Percentiles rank a stretch among this genome's conserved stretches.
Conservation (phyloP, 768 basidiomycete genomes). For the Tephrocybe sp. region DNA sequence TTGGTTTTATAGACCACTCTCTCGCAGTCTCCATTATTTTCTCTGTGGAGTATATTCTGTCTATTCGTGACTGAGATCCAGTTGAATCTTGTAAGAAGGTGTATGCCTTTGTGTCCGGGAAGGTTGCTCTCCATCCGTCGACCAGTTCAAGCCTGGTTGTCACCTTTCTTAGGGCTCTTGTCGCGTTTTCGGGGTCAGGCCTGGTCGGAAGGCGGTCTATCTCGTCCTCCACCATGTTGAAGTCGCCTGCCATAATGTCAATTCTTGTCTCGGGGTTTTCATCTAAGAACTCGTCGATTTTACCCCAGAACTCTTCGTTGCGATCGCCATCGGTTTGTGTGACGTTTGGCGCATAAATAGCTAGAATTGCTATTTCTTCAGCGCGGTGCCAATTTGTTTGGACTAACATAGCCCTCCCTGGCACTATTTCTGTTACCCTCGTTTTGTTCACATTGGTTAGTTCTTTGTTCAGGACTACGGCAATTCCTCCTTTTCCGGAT, state of each 20-base stretch:
- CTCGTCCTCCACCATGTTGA: slow-evolving; percentile 38
- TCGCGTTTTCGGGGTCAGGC: slow-evolving; percentile 13
- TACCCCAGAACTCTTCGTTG: background rate
- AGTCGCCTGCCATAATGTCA: slow-evolving; percentile 38
- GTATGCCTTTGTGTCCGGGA: slow-evolving; percentile 20
- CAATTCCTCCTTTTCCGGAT: background rate
- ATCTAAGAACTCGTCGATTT: background rate
- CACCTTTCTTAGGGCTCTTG: slow-evolving; percentile 17
- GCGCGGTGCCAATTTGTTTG: slow-evolving; percentile 3
- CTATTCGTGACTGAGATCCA: slow-evolving; percentile 27
- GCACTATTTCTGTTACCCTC: background rate
- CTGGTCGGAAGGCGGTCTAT: slow-evolving; percentile 32
- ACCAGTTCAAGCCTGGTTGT: slow-evolving; percentile 16
- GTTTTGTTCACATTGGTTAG: background rate
- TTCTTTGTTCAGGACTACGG: background rate
- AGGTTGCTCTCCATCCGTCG: slow-evolving; percentile 31
- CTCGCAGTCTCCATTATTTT: background rate
- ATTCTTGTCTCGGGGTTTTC: slow-evolving; percentile 13
- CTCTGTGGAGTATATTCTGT: slow-evolving; percentile 29
- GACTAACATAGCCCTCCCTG: background rate
- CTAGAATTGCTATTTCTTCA: background rate
- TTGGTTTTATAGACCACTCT: background rate
- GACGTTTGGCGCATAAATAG: slow-evolving; percentile 1
- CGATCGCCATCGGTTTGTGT: background rate
- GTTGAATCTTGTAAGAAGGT: slow-evolving; percentile 24